These are phyloP conservation scores for Drechmeria coniospora DNA, from an alignment of 2,329 filamentous ascomycete species.

Conservation along the genomic window DNA sequence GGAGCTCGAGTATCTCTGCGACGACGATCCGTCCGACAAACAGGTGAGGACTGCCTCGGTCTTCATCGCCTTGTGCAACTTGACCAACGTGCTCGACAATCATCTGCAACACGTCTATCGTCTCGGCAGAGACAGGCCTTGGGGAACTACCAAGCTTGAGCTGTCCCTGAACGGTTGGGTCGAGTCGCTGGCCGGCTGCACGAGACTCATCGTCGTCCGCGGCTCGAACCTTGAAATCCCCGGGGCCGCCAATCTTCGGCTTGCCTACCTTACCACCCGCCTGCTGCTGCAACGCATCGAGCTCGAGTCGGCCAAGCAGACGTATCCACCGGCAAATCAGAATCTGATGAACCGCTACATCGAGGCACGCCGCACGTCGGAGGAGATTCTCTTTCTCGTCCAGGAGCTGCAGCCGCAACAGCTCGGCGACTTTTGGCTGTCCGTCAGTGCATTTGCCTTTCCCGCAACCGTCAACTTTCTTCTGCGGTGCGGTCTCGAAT, in stretches of 20 bases:
- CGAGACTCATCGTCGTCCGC: constrained; percentile 24
- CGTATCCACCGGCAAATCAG: constrained; percentile 7
- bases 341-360: constrained; percentile 18
- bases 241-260: constrained; percentile 33
- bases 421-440: constrained; percentile 33
- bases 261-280: constrained; percentile 32
- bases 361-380: constrained; percentile 26
- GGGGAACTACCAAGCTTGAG: constrained; percentile 18
- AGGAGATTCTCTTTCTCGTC: constrained; percentile 31
- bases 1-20: constrained; percentile 17
- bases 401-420: constrained; percentile 28
- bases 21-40: constrained; percentile 5
- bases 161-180: constrained; percentile 26
- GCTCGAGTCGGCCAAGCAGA: constrained; percentile 23
- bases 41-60: constrained; percentile 16
- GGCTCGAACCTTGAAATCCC: constrained; percentile 24
- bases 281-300: constrained; percentile 31
- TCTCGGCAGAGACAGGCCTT: constrained; percentile 13
- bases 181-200: constrained; percentile 21
- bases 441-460: constrained; percentile 30
- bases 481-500: constrained; percentile 30
- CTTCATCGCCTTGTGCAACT: constrained; percentile 27
- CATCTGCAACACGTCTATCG: constrained; percentile 19
- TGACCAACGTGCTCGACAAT: constrained; percentile 24
- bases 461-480: constrained; percentile 33